These are phyloP conservation scores for Rhododendron ovatum DNA, from an alignment of 148 eudicot genomes.

Conservation along the genomic window DNA sequence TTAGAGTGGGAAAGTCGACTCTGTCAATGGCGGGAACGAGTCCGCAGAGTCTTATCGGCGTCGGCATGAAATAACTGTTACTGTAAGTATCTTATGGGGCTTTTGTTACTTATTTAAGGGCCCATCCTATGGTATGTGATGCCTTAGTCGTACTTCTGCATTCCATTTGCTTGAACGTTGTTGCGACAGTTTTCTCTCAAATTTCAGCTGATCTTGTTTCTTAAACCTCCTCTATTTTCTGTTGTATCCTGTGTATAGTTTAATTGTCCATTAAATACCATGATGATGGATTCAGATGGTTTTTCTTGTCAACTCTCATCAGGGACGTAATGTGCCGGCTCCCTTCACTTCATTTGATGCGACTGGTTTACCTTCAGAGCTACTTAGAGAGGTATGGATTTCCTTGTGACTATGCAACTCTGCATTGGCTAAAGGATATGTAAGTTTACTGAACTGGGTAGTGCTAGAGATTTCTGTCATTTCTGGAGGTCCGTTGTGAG, in stretches of 20 bases:
- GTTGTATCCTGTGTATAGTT: neutral
- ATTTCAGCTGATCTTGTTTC: neutral
- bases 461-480: slow-evolving; percentile 33
- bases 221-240: neutral
- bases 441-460: slow-evolving; percentile 26
- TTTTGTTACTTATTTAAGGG: neutral
- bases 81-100: slow-evolving; percentile 43
- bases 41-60: slow-evolving; percentile 78
- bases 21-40: slow-evolving; percentile 33
- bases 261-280: neutral
- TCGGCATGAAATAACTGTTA: slow-evolving; percentile 76
- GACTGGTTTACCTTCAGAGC: slow-evolving; percentile 76
- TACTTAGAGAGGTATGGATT: slow-evolving; percentile 71
- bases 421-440: slow-evolving; percentile 14
- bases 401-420: slow-evolving; percentile 18
- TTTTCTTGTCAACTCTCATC: slow-evolving; percentile 12
- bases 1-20: slow-evolving; percentile 38
- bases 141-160: neutral
- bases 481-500: slow-evolving; percentile 43
- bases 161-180: neutral
- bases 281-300: neutral
- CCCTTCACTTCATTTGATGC: slow-evolving; percentile 78
- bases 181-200: neutral
- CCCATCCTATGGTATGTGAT: neutral
- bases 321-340: slow-evolving; percentile 78